These are phyloP conservation scores for Eucalyptus tenuipes DNA, from an alignment of 345 rosid species.

Conservation along the genomic window DNA sequence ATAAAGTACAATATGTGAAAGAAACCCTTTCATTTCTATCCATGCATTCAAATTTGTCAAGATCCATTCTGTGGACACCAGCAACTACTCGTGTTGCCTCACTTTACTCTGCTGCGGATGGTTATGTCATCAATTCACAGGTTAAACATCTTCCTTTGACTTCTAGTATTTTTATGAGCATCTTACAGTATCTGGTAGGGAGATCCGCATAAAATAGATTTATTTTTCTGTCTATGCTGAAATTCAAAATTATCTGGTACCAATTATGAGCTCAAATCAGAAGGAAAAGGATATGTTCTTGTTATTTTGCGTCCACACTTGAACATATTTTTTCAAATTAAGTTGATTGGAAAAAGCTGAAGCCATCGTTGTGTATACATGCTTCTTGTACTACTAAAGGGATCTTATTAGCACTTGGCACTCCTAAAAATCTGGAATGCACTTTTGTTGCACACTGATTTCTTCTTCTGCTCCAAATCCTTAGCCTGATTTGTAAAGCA, in stretches of 20 bases:
- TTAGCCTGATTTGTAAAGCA: background rate
- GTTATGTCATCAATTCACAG: slow-evolving; percentile 88
- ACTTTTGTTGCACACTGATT: background rate
- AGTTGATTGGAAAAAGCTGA: background rate
- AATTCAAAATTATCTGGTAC: background rate
- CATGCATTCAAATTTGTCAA: slow-evolving; percentile 49
- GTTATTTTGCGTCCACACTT: background rate
- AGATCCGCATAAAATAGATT: background rate
- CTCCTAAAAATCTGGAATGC: background rate
- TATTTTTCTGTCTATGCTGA: background rate
- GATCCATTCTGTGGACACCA: slow-evolving; percentile 66
- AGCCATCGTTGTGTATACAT: background rate
- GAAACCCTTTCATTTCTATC: slow-evolving; percentile 58
- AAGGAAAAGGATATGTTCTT: background rate
- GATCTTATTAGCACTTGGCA: background rate
- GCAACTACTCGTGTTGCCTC: slow-evolving; percentile 86
- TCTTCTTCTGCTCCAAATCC: background rate
- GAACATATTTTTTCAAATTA: background rate
- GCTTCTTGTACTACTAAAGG: background rate
- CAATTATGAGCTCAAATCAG: background rate
- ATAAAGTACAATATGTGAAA: slow-evolving; percentile 68
- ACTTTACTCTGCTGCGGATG: slow-evolving; percentile 92
- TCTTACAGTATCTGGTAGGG: background rate
- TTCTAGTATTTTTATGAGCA: background rate
- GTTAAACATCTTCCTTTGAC: slow-evolving; percentile 13